Evolutionary conservation across 2,329 filamentous ascomycete genomes (phyloP).

Genomic region (Hymenoscyphus occultus): DNA sequence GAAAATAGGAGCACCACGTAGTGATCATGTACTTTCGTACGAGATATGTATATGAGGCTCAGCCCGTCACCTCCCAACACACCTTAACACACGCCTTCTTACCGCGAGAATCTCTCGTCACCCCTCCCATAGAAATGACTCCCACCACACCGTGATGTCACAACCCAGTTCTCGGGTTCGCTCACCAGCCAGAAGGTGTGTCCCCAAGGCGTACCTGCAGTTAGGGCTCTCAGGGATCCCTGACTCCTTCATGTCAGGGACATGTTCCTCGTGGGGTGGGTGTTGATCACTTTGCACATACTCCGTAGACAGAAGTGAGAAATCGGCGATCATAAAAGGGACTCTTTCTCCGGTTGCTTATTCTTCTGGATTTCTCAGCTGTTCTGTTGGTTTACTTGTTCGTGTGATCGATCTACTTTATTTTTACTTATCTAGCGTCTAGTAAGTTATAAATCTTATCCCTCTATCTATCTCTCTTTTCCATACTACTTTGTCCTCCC

Average conservation of each 20-base stretch:
- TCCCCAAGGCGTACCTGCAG: background rate
- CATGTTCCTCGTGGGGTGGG: background rate
- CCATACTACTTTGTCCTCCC: too few species aligned
- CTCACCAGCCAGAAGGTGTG: background rate
- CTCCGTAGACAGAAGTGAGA: too few species aligned
- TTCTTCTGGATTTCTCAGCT: too few species aligned
- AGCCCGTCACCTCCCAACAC: background rate
- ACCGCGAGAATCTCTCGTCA: background rate
- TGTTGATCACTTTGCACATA: background rate
- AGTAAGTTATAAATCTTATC: too few species aligned
- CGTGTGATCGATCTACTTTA: too few species aligned
- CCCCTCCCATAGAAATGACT: background rate
- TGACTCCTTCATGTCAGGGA: background rate
- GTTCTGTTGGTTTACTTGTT: too few species aligned
- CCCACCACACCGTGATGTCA: background rate
- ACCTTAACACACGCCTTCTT: background rate
- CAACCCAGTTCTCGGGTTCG: background rate
- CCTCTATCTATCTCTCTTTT: too few species aligned
- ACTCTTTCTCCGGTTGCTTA: too few species aligned
- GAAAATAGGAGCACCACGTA: background rate
- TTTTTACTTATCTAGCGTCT: too few species aligned
- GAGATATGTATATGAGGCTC: background rate
- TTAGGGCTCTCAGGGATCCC: background rate
- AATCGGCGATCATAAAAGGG: too few species aligned
- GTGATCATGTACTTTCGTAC: background rate